Conservation (phyloP, 768 basidiomycete genomes). For the Stropharia rugosoannulata region DNA sequence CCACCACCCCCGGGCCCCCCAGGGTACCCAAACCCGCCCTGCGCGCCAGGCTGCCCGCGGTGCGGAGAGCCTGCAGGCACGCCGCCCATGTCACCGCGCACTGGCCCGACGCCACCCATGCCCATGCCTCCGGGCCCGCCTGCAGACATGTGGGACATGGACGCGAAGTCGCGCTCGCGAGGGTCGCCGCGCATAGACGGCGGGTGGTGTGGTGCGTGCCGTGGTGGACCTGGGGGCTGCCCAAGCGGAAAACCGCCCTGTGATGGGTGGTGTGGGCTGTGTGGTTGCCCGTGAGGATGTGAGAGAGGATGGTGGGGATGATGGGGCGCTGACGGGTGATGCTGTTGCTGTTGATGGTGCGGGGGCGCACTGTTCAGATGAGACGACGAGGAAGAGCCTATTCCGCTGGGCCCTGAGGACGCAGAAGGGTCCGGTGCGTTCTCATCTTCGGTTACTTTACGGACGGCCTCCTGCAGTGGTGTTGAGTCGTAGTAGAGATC, state of each 20-base stretch:
- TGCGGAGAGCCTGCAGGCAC: slow-evolving; percentile 20
- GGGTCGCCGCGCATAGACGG: slow-evolving; percentile 7
- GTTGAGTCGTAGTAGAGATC: slow-evolving; percentile 74
- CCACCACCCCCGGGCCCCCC: slow-evolving; percentile 23
- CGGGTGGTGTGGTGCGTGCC: slow-evolving; percentile 13
- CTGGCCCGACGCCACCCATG: not conserved
- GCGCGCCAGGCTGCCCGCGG: slow-evolving; percentile 23
- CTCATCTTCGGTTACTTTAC: slow-evolving; percentile 46
- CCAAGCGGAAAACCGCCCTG: slow-evolving; percentile 26
- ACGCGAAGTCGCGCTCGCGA: slow-evolving; percentile 14
- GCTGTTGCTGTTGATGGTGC: slow-evolving; percentile 24
- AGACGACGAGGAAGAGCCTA: not conserved
- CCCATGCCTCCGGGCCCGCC: not conserved
- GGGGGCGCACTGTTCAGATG: slow-evolving; percentile 5
- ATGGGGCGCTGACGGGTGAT: slow-evolving; percentile 1
- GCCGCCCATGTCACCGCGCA: not conserved
- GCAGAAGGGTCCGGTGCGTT: slow-evolving; percentile 26
- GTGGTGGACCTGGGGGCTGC: slow-evolving; percentile 21
- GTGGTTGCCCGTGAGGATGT: too few species aligned
- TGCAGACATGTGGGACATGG: slow-evolving; percentile 12
- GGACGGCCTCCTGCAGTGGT: slow-evolving; percentile 51
- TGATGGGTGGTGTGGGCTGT: slow-evolving; percentile 19
- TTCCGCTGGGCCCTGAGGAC: slow-evolving; percentile 10
- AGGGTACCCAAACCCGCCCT: slow-evolving; percentile 31
- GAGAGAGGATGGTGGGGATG: slow-evolving; percentile 16